Percentiles rank a stretch among this genome's conserved stretches.
Conservation (phyloP, 139 green algal species). For the Chlorokybus atmophyticus region DNA sequence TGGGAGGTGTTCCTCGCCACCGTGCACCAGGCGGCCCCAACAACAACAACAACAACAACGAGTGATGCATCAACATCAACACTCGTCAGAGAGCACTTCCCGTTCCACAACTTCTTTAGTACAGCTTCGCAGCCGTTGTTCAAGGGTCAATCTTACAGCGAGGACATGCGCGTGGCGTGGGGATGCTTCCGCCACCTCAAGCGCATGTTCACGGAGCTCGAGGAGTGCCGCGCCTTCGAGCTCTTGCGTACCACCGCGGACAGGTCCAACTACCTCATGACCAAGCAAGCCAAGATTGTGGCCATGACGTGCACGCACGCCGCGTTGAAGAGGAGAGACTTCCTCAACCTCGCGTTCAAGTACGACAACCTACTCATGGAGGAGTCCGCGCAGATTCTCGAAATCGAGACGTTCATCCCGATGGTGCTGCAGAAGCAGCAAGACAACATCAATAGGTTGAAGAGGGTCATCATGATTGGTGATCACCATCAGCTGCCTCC, state of each 20-base stretch:
- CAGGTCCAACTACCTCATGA: constrained; percentile 91
- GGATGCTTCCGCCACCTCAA: constrained; percentile 79
- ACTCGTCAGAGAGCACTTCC: constrained; percentile 64
- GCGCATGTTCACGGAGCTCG: constrained; percentile 56
- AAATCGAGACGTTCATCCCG: constrained; percentile 98
- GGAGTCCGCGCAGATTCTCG: constrained; percentile 89
- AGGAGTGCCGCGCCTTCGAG: constrained; percentile 91
- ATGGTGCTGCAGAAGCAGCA: constrained; percentile 46
- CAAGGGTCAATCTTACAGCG: constrained; percentile 36
- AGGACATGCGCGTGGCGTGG: constrained; percentile 47
- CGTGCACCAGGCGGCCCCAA: too few relatives aligned
- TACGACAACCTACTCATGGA: constrained; percentile 99
- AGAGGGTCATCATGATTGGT: constrained; percentile 79
- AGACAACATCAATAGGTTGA: constrained; percentile 47
- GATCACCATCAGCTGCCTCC: constrained; percentile 97
- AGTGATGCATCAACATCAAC: not conserved
- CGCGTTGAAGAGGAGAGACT: constrained; percentile 87
- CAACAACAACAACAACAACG: too few relatives aligned
- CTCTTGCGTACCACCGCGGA: constrained; percentile 77
- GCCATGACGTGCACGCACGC: constrained; percentile 99
- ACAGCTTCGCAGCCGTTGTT: constrained; percentile 57
- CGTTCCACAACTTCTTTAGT: constrained; percentile 81
- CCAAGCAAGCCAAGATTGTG: constrained; percentile 92
- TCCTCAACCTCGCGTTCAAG: constrained; percentile 82
- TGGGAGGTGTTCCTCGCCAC: constrained; percentile 20